These are phyloP conservation scores for Hyaloperonospora arabidopsidis DNA, from an alignment of 352 stramenopile species.

Conservation along the genomic window DNA sequence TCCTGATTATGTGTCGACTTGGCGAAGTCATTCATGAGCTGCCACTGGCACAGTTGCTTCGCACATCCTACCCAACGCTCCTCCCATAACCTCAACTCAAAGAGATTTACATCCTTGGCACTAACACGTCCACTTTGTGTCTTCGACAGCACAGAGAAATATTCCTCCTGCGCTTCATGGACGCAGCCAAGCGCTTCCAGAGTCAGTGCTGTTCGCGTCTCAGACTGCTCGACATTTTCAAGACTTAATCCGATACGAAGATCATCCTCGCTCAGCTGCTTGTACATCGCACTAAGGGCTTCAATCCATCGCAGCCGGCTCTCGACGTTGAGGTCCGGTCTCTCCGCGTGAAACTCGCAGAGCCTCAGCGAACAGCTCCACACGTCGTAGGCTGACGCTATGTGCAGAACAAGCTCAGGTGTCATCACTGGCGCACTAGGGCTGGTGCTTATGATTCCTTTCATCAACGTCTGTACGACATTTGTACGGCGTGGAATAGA, in stretches of 20 bases:
- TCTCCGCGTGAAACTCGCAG: slow-evolving; percentile 81
- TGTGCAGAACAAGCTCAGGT: slow-evolving; percentile 74
- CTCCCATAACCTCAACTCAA: slow-evolving; percentile 83
- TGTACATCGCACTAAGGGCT: slow-evolving; percentile 78
- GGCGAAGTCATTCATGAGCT: slow-evolving; percentile 88
- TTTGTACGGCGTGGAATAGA: slow-evolving; percentile 57
- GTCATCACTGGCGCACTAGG: slow-evolving; percentile 62
- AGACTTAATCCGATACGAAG: slow-evolving; percentile 69
- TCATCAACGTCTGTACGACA: slow-evolving; percentile 79
- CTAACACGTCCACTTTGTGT: slow-evolving; percentile 60
- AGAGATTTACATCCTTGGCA: slow-evolving; percentile 77
- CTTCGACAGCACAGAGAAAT: slow-evolving; percentile 77
- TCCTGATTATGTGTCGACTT: slow-evolving; percentile 89
- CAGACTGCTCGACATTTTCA: slow-evolving; percentile 64
- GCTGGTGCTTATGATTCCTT: slow-evolving; percentile 55
- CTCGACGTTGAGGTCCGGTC: slow-evolving; percentile 53
- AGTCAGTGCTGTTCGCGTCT: slow-evolving; percentile 65
- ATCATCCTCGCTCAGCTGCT: slow-evolving; percentile 81
- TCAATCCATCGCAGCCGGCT: slow-evolving; percentile 81
- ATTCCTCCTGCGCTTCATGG: slow-evolving; percentile 83
- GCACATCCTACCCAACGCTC: slow-evolving; percentile 88
- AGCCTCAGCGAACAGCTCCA: slow-evolving; percentile 66
- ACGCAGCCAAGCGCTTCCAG: slow-evolving; percentile 78
- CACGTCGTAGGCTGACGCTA: slow-evolving; percentile 78
- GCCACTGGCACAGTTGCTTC: slow-evolving; percentile 89